Conservation (phyloP, 2,329 filamentous ascomycete genomes). For the Aureobasidium musti region DNA sequence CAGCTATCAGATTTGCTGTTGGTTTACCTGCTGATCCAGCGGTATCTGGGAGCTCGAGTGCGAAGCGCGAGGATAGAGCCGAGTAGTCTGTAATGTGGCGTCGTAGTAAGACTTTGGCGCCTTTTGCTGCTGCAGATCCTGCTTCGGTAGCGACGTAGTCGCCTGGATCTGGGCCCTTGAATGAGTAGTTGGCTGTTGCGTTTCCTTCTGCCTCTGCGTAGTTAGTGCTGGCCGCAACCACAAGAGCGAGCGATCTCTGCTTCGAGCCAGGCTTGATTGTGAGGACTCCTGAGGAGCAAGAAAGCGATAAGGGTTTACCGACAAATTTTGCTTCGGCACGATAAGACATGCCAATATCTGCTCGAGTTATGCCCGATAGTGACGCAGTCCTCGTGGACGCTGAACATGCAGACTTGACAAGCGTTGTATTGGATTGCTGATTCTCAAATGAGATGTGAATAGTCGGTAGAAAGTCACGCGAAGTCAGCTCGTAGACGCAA, state of each 20-base stretch:
- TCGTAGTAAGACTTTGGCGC: slow-evolving; percentile 38
- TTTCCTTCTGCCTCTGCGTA: slow-evolving; percentile 56
- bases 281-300: slow-evolving; percentile 35
- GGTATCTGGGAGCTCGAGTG: slow-evolving; percentile 51
- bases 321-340: slow-evolving; percentile 44
- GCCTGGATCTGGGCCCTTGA: slow-evolving; percentile 52
- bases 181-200: slow-evolving; percentile 49
- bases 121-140: slow-evolving; percentile 42
- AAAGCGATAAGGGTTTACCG: slow-evolving; percentile 30
- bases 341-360: slow-evolving; percentile 51
- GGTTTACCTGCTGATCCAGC: slow-evolving; percentile 46
- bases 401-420: slow-evolving; percentile 32
- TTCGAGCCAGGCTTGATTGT: slow-evolving; percentile 39
- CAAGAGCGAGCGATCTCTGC: slow-evolving; percentile 42
- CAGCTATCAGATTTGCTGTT: slow-evolving; percentile 41
- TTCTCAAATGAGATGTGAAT: slow-evolving; percentile 51
- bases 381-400: slow-evolving; percentile 36
- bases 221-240: slow-evolving; percentile 52
- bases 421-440: slow-evolving; percentile 37
- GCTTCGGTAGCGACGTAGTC: slow-evolving; percentile 43
- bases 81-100: slow-evolving; percentile 50
- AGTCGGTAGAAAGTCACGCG: slow-evolving; percentile 43
- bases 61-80: slow-evolving; percentile 46
- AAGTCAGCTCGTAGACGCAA: slow-evolving; percentile 45
- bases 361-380: slow-evolving; percentile 45